Evolutionary conservation across 176 grass and related monocot genomes (phyloP).

Genomic region (Aegilops sharonensis): DNA sequence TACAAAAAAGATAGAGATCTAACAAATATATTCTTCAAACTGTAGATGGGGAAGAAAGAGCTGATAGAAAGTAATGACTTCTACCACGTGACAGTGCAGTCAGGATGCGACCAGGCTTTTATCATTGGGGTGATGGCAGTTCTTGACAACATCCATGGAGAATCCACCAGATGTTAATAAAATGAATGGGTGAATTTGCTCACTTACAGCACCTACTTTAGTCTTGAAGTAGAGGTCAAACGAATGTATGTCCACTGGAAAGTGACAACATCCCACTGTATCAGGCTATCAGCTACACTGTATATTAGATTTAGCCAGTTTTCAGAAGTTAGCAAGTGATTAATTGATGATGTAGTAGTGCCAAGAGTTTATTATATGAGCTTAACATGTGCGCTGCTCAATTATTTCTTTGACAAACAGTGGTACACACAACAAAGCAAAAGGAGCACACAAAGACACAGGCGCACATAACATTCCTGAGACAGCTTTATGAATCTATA

Average conservation of each 20-base stretch:
- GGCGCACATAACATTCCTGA: background rate
- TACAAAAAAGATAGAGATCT: background rate
- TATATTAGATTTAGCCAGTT: constrained; percentile 21
- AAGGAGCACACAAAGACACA: background rate
- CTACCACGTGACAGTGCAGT: constrained; percentile 69
- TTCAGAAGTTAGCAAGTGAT: background rate
- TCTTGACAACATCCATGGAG: constrained; percentile 88
- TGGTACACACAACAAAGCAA: background rate
- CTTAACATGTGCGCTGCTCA: constrained; percentile 3
- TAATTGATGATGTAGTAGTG: constrained; percentile 23
- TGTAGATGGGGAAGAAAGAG: constrained; percentile 61
- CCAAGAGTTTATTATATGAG: background rate
- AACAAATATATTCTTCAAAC: constrained; percentile 28
- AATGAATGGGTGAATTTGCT: constrained; percentile 8
- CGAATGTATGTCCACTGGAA: constrained; percentile 1
- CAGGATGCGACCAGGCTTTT: constrained; percentile 85
- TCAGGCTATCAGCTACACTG: constrained; percentile 25
- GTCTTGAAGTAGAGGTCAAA: constrained; percentile 6
- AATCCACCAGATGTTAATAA: constrained; percentile 83
- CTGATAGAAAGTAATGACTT: constrained; percentile 63
- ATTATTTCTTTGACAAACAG: constrained; percentile 13
- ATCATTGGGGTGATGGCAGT: constrained; percentile 74
- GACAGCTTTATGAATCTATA: background rate
- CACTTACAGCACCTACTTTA: constrained; percentile 20
- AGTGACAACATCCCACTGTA: constrained; percentile 18